Evolutionary conservation across 2,329 filamentous ascomycete genomes (phyloP), one percentile per base, ranked within the genome.

Genomic region (Colletotrichum sansevieriae): DNA sequence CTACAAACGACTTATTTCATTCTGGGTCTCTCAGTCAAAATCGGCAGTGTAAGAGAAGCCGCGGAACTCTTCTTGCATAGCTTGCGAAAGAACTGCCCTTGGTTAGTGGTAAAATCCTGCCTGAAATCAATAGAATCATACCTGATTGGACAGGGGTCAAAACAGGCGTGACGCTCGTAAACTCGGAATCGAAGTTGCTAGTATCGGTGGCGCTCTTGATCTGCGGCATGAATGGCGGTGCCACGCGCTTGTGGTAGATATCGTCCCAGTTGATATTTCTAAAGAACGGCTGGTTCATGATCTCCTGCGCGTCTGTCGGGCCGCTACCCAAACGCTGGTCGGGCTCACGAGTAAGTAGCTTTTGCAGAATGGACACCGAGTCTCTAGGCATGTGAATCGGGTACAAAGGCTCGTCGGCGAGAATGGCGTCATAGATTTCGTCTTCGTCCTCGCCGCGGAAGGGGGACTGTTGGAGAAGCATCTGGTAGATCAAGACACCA

Each of bases 221-320:
- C 43, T 89, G 89, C 18, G 96, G 96, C 80, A 95, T 81, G 84
- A 98, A 98, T 0, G 96, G 96, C 62, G 96, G 92, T 61, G 90
- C 88, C 20, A 98, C 90, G 41, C 94, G 89, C 88, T 98, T 99
- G 83, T 98, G 89, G 80, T 98, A 98, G 70, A 99, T 94, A 77
- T 99, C 96, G 73, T 99, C 96, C 96, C 96, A 99, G 82, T 96
- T 97, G 79, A 98, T 93, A 78, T 96, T 97, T 71, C 94, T 88
- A 85, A 99, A 99, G 86, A 99, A 99, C 1, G 96, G 93, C 79
- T 99, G 96, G 77, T 91, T 97, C 96, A 99, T 99, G 77, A 99
- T 92, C 81, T 99, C 96, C 81, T 98, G 95, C 3, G 96, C 96
- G 81, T 99, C 96, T 0, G 96, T 98, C 2, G 96, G 95, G 3